Conservation (phyloP, 345 rosid species). For the Carallia pectinifolia region DNA sequence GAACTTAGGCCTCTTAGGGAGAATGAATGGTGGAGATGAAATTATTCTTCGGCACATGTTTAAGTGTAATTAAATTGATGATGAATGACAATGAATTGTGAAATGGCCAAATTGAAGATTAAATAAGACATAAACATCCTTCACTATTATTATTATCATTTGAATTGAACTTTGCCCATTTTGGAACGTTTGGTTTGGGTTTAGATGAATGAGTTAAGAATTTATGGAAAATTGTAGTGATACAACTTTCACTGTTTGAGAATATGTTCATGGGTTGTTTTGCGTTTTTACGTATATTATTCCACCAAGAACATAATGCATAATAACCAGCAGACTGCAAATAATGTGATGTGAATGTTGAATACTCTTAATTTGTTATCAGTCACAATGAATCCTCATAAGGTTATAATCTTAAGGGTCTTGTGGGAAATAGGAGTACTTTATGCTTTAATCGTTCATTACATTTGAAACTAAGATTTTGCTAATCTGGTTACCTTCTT, state of each 20-base stretch:
- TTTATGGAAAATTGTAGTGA: background rate
- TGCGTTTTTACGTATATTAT: background rate
- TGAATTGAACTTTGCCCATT: background rate
- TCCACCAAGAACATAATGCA: slow-evolving; percentile 3
- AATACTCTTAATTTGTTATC: slow-evolving; percentile 1
- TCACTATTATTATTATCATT: background rate
- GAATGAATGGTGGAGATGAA: background rate
- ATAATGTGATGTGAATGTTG: background rate
- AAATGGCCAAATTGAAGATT: background rate
- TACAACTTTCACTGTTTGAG: background rate
- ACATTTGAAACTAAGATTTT: background rate
- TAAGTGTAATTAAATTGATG: background rate
- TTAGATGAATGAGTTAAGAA: background rate
- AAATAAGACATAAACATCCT: background rate
- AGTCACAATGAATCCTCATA: slow-evolving; percentile 1
- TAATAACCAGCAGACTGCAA: background rate
- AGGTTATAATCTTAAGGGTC: slow-evolving; percentile 9
- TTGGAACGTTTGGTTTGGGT: no score
- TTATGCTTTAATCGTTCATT: background rate
- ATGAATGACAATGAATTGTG: no score
- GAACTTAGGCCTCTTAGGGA: background rate
- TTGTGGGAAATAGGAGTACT: background rate
- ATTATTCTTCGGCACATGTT: slow-evolving; percentile 14
- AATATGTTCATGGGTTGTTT: background rate
- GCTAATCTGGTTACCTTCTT: background rate